These are phyloP conservation scores for Hypericum androsaemum DNA, from an alignment of 345 rosid genomes.

Conservation along the genomic window DNA sequence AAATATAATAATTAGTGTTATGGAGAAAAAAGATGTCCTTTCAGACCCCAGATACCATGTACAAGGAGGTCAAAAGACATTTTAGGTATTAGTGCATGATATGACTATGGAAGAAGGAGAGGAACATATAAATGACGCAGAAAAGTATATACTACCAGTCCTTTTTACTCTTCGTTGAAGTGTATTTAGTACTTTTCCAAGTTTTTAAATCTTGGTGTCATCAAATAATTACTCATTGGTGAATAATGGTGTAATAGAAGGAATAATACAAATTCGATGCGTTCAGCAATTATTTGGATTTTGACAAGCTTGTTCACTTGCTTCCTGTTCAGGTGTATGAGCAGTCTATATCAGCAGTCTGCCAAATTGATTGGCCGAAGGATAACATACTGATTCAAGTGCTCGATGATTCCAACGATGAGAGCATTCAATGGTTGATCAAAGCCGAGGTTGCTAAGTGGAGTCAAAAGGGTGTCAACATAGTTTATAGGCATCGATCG, in stretches of 20 bases:
- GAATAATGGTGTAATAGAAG: background rate
- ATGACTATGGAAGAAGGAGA: too few species aligned
- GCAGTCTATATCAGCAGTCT: constrained; percentile 73
- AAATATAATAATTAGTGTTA: too few species aligned
- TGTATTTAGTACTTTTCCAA: too few species aligned
- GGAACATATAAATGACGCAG: too few species aligned
- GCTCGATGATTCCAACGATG: constrained; percentile 77
- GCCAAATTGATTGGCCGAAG: constrained; percentile 83
- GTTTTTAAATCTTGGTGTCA: too few species aligned
- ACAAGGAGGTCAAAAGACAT: too few species aligned
- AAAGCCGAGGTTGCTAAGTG: constrained; percentile 53
- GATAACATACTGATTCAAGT: constrained; percentile 59
- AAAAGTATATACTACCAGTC: too few species aligned
- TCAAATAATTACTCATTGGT: too few species aligned
- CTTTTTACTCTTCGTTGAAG: too few species aligned
- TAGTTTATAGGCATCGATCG: constrained; percentile 60
- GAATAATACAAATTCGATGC: background rate
- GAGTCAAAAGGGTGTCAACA: constrained; percentile 63
- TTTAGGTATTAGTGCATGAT: too few species aligned
- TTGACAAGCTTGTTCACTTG: constrained; percentile 6
- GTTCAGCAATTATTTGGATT: constrained; percentile 1
- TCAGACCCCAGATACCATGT: too few species aligned
- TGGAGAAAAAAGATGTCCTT: too few species aligned
- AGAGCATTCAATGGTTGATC: constrained; percentile 53
- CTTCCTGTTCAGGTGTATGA: constrained; percentile 49